Conservation (phyloP, 202 grass and related monocot species). For the Zoysia matrella region DNA sequence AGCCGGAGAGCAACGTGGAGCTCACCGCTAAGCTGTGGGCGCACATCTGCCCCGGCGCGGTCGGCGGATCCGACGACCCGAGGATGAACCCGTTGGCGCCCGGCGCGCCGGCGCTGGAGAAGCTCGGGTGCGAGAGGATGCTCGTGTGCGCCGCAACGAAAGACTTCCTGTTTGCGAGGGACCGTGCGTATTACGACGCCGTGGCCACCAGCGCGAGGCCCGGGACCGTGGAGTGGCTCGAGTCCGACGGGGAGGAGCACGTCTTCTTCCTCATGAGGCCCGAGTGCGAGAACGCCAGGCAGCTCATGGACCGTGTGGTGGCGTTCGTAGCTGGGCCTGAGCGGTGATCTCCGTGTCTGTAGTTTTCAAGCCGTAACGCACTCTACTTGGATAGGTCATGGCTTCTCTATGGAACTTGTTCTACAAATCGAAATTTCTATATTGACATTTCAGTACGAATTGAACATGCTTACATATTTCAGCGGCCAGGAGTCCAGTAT, state of each 20-base stretch:
- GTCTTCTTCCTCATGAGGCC: slow-evolving; percentile 53
- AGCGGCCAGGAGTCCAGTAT: too few relatives aligned
- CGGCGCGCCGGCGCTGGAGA: slow-evolving; percentile 47
- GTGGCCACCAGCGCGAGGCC: slow-evolving; percentile 45
- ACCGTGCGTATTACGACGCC: slow-evolving; percentile 46
- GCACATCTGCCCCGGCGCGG: slow-evolving; percentile 45
- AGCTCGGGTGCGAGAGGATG: slow-evolving; percentile 52
- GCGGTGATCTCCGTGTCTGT: neutral
- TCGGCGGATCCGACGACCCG: slow-evolving; percentile 50
- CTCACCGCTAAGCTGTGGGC: slow-evolving; percentile 24
- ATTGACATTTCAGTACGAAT: neutral
- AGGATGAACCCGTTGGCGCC: slow-evolving; percentile 58
- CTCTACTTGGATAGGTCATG: too few relatives aligned
- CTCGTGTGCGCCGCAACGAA: slow-evolving; percentile 52
- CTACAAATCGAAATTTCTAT: too few relatives aligned
- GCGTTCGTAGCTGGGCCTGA: slow-evolving; percentile 53
- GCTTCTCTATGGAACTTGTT: too few relatives aligned
- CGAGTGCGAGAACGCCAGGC: slow-evolving; percentile 55
- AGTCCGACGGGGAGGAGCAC: slow-evolving; percentile 58
- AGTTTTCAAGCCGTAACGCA: neutral
- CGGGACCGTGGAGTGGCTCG: slow-evolving; percentile 44
- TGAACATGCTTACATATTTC: too few relatives aligned
- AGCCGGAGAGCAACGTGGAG: too few relatives aligned
- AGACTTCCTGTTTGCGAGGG: slow-evolving; percentile 48
- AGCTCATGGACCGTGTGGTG: slow-evolving; percentile 56